Percentiles rank a stretch among this genome's conserved stretches.
Conservation (phyloP, 2,329 filamentous ascomycete species). For the Cladosporium sp. region DNA sequence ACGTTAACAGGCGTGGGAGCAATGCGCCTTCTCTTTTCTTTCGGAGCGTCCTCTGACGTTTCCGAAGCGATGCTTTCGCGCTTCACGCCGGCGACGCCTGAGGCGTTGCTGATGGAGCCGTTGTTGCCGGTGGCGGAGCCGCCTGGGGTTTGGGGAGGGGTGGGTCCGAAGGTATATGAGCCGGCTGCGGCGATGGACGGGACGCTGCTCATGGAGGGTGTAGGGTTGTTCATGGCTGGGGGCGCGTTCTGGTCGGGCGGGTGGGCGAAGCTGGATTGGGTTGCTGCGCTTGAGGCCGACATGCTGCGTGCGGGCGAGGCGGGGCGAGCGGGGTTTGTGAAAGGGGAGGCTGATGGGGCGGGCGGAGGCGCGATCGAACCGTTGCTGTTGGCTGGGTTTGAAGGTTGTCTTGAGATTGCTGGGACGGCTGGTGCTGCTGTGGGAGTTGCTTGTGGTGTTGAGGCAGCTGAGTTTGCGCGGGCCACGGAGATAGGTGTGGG, state of each 20-base stretch:
- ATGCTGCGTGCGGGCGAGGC: constrained; percentile 80
- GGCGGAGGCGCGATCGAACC: constrained; percentile 14
- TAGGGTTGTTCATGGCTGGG: constrained; percentile 31
- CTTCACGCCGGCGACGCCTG: constrained; percentile 24
- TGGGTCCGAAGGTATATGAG: constrained; percentile 40
- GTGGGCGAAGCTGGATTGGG: constrained; percentile 46
- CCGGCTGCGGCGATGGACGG: constrained; percentile 34
- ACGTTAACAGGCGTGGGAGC: constrained; percentile 35
- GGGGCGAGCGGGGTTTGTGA: constrained; percentile 49
- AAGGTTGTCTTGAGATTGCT: constrained; percentile 63
- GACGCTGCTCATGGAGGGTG: constrained; percentile 28
- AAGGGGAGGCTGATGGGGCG: constrained; percentile 53
- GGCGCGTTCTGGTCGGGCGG: constrained; percentile 41
- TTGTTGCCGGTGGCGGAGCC: not conserved
- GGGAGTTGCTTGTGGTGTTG: constrained; percentile 37
- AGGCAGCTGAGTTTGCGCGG: constrained; percentile 33
- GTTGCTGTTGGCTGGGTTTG: constrained; percentile 21
- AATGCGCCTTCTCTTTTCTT: constrained; percentile 42
- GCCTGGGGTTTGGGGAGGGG: constrained; percentile 81
- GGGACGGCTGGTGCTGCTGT: constrained; percentile 45
- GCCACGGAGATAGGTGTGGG: constrained; percentile 36
- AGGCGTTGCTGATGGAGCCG: constrained; percentile 3
- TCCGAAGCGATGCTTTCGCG: constrained; percentile 27
- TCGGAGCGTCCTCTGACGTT: constrained; percentile 31
- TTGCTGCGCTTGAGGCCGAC: constrained; percentile 74